Evolutionary conservation across 202 grass and related monocot genomes (phyloP).

Genomic region (Schoenoplectus tabernaemontani): DNA sequence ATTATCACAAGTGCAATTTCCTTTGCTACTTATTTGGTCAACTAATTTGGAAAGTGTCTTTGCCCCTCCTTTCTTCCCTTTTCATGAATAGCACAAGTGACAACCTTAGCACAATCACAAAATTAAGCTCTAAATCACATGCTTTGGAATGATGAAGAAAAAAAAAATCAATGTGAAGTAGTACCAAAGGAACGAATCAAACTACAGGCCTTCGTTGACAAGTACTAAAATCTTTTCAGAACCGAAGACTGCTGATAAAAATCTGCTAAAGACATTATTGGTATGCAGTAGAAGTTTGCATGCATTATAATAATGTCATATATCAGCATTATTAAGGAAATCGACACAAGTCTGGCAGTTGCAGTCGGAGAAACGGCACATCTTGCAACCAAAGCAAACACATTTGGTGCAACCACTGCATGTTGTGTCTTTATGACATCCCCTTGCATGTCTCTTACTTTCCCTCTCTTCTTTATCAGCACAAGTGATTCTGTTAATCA

Average conservation of each 20-base stretch:
- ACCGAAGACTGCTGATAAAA: not conserved
- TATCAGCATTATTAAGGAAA: conserved; percentile 13
- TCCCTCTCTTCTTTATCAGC: conserved; percentile 30
- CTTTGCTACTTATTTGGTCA: too few species aligned
- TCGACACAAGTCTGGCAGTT: conserved; percentile 30
- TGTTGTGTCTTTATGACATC: conserved; percentile 9
- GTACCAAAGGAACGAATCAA: not conserved
- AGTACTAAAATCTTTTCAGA: not conserved
- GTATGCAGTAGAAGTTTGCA: not conserved
- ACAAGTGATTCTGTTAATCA: conserved; percentile 23
- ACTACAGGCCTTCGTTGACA: not conserved
- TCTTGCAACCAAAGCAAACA: conserved; percentile 35
- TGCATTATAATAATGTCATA: not conserved
- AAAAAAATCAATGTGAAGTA: not conserved
- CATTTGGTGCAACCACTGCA: conserved; percentile 30
- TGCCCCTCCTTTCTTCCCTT: not conserved
- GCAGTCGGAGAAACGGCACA: conserved; percentile 33
- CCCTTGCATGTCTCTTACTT: conserved; percentile 20
- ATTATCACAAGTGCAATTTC: too few species aligned
- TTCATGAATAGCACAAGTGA: not conserved
- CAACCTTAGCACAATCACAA: not conserved
- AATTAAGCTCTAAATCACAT: not conserved
- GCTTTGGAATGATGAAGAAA: not conserved
- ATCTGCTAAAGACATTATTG: not conserved
- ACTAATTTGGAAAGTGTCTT: not conserved